A percentile compares a stretch with the other conserved stretches of the same genome.
These are phyloP conservation scores for Penicillium hesseltinei DNA, from an alignment of 2,329 filamentous ascomycete genomes.

Conservation along the genomic window DNA sequence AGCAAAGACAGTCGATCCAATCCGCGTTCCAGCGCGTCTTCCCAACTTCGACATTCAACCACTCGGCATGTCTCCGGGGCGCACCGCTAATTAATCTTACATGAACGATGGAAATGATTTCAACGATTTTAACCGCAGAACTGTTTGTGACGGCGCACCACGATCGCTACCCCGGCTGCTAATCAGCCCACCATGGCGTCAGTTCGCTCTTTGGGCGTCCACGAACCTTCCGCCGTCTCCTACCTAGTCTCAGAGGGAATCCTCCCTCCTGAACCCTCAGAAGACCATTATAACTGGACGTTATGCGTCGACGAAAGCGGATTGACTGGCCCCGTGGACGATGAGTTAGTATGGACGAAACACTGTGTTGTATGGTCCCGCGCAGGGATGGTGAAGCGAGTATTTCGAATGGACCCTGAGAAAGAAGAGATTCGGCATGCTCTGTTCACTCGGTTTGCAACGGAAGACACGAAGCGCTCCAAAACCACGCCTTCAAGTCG, in stretches of 20 bases:
- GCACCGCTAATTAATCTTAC: slow-evolving; percentile 3
- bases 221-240: slow-evolving; percentile 78
- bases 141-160: slow-evolving; percentile 21
- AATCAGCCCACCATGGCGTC: slow-evolving; percentile 68
- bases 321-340: slow-evolving; percentile 55
- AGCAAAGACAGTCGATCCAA: slow-evolving; percentile 19
- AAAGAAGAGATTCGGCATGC: slow-evolving; percentile 84
- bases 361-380: slow-evolving; percentile 84
- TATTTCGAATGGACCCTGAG: slow-evolving; percentile 82
- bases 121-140: slow-evolving; percentile 23
- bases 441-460: slow-evolving; percentile 76
- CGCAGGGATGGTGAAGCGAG: slow-evolving; percentile 77
- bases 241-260: slow-evolving; percentile 81
- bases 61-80: slow-evolving; percentile 12
- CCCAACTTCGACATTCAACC: slow-evolving; percentile 18
- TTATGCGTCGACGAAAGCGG: slow-evolving; percentile 50
- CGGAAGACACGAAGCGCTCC: slow-evolving; percentile 30
- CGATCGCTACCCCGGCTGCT: slow-evolving; percentile 20
- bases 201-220: slow-evolving; percentile 85
- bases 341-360: slow-evolving; percentile 76
- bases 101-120: slow-evolving; percentile 31
- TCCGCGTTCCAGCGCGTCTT: slow-evolving; percentile 33
- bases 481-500: slow-evolving; percentile 4
- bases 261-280: slow-evolving; percentile 64
- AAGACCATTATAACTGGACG: slow-evolving; percentile 71